Evolutionary conservation across 177 flowering plant species (phyloP).

Genomic region (Telopea speciosissima): DNA sequence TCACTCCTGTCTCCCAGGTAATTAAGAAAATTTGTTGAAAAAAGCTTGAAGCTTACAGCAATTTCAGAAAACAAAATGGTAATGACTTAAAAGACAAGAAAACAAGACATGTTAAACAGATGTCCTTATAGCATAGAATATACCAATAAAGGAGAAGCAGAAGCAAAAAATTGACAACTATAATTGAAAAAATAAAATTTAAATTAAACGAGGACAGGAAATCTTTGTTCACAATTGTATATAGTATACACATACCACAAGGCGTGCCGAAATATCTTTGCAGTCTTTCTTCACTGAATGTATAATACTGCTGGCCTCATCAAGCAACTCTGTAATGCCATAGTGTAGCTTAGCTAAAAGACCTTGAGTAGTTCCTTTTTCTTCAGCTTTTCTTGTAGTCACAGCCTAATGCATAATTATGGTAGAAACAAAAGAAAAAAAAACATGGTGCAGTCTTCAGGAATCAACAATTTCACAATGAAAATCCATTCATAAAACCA

Average conservation of each 20-base stretch:
- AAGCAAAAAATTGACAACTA: not conserved
- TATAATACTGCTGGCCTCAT: slow-evolving; percentile 37
- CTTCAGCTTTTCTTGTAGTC: slow-evolving; percentile 53
- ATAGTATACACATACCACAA: slow-evolving; percentile 32
- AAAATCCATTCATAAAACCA: not conserved
- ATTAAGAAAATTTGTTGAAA: not conserved
- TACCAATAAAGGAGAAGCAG: not conserved
- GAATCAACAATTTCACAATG: not conserved
- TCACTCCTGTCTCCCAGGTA: not conserved
- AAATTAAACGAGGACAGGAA: not conserved
- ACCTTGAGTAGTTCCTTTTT: slow-evolving; percentile 32
- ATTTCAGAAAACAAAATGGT: not conserved
- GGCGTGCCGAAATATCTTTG: slow-evolving; percentile 40
- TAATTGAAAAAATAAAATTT: not conserved
- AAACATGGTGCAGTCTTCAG: not conserved
- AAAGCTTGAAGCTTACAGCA: not conserved
- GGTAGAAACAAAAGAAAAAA: not conserved
- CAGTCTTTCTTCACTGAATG: slow-evolving; percentile 22
- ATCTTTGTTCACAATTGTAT: not conserved
- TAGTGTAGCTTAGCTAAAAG: slow-evolving; percentile 58
- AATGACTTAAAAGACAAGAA: not conserved
- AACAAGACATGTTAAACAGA: not conserved
- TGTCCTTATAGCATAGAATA: not conserved
- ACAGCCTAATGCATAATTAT: slow-evolving; percentile 38
- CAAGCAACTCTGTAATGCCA: slow-evolving; percentile 46